These are phyloP conservation scores for Lignosus rhinocerotis DNA, from an alignment of 1,284 basidiomycete genomes.

Conservation along the genomic window DNA sequence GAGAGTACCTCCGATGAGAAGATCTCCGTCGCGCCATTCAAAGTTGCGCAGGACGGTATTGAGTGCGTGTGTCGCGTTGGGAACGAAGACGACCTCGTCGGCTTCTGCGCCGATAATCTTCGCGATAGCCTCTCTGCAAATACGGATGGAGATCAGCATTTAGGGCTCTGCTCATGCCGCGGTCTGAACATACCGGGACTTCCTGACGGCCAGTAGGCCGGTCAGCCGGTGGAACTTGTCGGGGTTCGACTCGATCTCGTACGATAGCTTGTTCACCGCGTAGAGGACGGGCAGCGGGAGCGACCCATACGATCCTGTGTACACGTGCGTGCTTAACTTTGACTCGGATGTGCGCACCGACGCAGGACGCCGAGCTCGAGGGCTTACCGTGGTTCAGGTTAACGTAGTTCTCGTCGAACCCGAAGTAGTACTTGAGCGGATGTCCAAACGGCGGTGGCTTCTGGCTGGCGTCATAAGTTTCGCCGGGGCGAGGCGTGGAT, in stretches of 20 bases:
- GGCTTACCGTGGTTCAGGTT: constrained; percentile 65
- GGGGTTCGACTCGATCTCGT: constrained; percentile 58
- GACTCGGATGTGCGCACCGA: neutral
- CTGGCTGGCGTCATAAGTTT: constrained; percentile 28
- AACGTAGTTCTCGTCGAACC: constrained; percentile 58
- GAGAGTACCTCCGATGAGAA: constrained; percentile 47
- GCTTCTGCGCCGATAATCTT: constrained; percentile 56
- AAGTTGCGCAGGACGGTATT: constrained; percentile 70
- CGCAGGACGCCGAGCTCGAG: neutral
- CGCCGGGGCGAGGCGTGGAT: constrained; percentile 10
- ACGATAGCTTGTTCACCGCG: constrained; percentile 45
- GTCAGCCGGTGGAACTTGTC: constrained; percentile 61
- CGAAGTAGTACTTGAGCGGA: constrained; percentile 56
- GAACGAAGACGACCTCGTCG: constrained; percentile 69
- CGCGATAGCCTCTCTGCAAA: constrained; percentile 45
- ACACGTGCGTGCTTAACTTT: neutral
- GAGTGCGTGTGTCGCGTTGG: constrained; percentile 68
- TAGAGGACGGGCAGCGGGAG: constrained; percentile 60
- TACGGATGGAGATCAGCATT: neutral
- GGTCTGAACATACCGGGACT: constrained; percentile 38
- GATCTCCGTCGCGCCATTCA: constrained; percentile 50
- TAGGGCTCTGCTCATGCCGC: neutral
- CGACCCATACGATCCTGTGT: constrained; percentile 69
- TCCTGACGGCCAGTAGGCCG: constrained; percentile 41
- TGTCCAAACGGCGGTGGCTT: constrained; percentile 58